Conservation (phyloP, 2,329 filamentous ascomycete genomes). For the Periconia macrospinosa region DNA sequence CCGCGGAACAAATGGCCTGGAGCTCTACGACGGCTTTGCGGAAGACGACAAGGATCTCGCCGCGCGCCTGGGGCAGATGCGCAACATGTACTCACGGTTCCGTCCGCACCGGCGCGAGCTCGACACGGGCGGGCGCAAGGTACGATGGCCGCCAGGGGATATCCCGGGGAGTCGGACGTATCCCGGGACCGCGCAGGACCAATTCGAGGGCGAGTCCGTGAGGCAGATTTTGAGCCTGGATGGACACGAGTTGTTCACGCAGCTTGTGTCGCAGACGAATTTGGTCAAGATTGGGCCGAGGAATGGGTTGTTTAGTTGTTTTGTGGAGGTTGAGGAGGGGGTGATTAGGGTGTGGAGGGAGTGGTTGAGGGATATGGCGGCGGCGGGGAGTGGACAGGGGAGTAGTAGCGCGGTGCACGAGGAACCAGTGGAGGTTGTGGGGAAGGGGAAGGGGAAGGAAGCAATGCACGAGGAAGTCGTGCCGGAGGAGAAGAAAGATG, state of each 20-base stretch:
- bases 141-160: slow-evolving; percentile 49
- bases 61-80: slow-evolving; percentile 52
- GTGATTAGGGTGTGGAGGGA: slow-evolving; percentile 71
- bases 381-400: slow-evolving; percentile 7
- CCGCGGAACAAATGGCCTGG: slow-evolving; percentile 64
- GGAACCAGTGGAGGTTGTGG: slow-evolving; percentile 18
- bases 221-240: slow-evolving; percentile 67
- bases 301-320: slow-evolving; percentile 64
- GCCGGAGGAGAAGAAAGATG: slow-evolving; percentile 7
- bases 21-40: slow-evolving; percentile 43
- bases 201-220: slow-evolving; percentile 49
- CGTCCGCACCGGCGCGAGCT: slow-evolving; percentile 63
- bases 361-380: slow-evolving; percentile 62
- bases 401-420: slow-evolving; percentile 12
- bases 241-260: slow-evolving; percentile 70
- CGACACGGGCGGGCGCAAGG: slow-evolving; percentile 41
- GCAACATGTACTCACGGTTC: slow-evolving; percentile 70
- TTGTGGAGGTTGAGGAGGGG: slow-evolving; percentile 67
- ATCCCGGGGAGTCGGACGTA: slow-evolving; percentile 50
- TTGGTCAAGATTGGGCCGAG: slow-evolving; percentile 67
- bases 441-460: slow-evolving; percentile 27
- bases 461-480: slow-evolving; percentile 10
- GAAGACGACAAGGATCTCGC: slow-evolving; percentile 22
- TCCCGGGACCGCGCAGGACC: slow-evolving; percentile 28
- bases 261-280: slow-evolving; percentile 70